Evolutionary conservation across 495 filamentous ascomycete genomes (phyloP).

Genomic region (Penicillium steckii): DNA sequence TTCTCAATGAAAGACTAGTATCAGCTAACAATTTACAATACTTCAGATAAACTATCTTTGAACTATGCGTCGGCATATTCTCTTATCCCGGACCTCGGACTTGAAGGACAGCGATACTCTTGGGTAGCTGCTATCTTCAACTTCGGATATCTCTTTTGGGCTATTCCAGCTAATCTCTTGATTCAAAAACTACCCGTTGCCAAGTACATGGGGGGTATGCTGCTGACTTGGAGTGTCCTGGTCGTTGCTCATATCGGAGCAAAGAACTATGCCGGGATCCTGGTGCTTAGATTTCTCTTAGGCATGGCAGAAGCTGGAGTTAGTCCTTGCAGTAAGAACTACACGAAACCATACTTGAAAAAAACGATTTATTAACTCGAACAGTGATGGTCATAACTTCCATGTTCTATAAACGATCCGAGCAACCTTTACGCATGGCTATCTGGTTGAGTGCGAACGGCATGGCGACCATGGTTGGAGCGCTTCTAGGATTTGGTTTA

Average conservation of each 20-base stretch:
- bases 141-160: slow-evolving; percentile 50
- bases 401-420: slow-evolving; percentile 68
- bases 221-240: slow-evolving; percentile 57
- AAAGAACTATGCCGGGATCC: slow-evolving; percentile 54
- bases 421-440: slow-evolving; percentile 60
- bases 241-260: slow-evolving; percentile 57
- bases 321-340: slow-evolving; percentile 42
- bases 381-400: slow-evolving; percentile 54
- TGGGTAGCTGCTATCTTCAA: slow-evolving; percentile 54
- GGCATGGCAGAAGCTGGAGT: slow-evolving; percentile 65
- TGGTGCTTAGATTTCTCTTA: slow-evolving; percentile 58
- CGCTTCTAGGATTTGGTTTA: slow-evolving; percentile 54
- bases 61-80: slow-evolving; percentile 44
- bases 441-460: slow-evolving; percentile 67
- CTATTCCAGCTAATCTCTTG: slow-evolving; percentile 52
- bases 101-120: slow-evolving; percentile 55
- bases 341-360: background rate
- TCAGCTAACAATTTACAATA: background rate
- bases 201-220: slow-evolving; percentile 58
- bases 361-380: background rate
- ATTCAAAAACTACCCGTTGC: slow-evolving; percentile 56
- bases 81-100: slow-evolving; percentile 35
- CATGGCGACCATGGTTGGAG: slow-evolving; percentile 52
- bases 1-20: background rate
- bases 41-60: slow-evolving; percentile 33